Conservation (phyloP, 1,284 basidiomycete species). For the Rhodotorula sp. region DNA sequence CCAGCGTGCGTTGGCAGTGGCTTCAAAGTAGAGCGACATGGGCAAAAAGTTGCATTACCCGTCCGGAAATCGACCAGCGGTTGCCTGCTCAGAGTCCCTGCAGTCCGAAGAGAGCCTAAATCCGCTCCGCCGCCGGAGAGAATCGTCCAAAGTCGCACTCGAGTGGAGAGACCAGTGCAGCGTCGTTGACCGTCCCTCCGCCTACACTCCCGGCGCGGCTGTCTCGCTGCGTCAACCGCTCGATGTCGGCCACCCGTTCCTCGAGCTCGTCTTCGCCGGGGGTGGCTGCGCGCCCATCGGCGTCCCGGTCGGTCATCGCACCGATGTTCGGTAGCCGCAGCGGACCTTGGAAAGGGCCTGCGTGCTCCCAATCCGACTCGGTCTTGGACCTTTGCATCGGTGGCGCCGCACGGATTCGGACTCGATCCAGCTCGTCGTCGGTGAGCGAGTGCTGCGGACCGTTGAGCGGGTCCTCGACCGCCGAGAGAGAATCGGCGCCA, state of each 20-base stretch:
- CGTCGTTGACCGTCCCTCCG: too few relatives aligned
- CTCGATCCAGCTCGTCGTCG: slow-evolving; percentile 38
- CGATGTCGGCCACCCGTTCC: neutral
- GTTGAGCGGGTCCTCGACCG: slow-evolving; percentile 8
- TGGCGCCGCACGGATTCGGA: slow-evolving; percentile 24
- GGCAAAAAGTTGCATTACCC: too few relatives aligned
- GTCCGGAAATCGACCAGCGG: too few relatives aligned
- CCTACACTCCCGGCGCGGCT: too few relatives aligned
- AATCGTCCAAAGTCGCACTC: too few relatives aligned
- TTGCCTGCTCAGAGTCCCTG: too few relatives aligned
- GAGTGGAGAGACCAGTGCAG: too few relatives aligned
- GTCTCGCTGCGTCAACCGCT: neutral
- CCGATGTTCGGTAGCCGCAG: neutral
- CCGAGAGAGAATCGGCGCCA: slow-evolving; percentile 12
- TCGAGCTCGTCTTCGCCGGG: slow-evolving; percentile 31
- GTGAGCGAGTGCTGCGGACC: slow-evolving; percentile 19
- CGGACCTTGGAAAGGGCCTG: neutral
- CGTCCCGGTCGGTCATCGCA: neutral
- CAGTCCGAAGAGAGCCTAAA: neutral
- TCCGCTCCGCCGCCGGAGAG: neutral
- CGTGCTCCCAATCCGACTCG: slow-evolving; percentile 15
- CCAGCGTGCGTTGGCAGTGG: too few relatives aligned
- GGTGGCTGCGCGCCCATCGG: too few relatives aligned
- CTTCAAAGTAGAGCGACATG: too few relatives aligned
- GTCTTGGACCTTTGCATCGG: slow-evolving; percentile 32